These are phyloP conservation scores for Penicillium sp. DNA, from an alignment of 2,329 filamentous ascomycete species.

Conservation along the genomic window DNA sequence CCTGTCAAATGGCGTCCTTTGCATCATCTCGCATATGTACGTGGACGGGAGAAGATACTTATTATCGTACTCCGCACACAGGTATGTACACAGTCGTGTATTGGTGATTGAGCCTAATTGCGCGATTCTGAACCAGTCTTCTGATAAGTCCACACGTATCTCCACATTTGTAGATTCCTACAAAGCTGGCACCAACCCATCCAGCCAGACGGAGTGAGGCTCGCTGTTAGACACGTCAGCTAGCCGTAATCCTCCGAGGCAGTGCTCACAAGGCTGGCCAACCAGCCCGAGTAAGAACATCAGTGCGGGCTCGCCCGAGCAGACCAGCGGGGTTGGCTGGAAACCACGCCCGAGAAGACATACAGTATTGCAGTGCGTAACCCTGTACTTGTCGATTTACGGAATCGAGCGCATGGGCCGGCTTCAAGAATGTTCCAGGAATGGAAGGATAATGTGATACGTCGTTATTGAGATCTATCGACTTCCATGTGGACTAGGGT, in stretches of 20 bases:
- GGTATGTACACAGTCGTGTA: neutral
- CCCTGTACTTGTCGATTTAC: neutral
- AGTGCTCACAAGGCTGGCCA: conserved; percentile 3
- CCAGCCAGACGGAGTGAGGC: neutral
- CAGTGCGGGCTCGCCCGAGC: conserved; percentile 11
- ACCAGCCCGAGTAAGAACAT: neutral
- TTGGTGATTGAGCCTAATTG: neutral
- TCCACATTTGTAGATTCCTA: neutral
- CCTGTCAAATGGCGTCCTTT: conserved; percentile 1
- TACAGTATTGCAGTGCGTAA: neutral
- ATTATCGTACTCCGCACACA: neutral
- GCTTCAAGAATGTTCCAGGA: conserved; percentile 1
- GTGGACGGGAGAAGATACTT: too few species aligned
- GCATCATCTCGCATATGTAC: neutral
- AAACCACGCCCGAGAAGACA: neutral
- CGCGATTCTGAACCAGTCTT: neutral
- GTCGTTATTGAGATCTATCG: conserved; percentile 5
- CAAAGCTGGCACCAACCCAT: neutral
- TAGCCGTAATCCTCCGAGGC: conserved; percentile 4
- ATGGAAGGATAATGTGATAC: conserved; percentile 3
- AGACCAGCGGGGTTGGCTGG: conserved; percentile 1
- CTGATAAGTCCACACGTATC: neutral
- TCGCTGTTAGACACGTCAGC: conserved; percentile 18
- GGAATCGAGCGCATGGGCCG: neutral
- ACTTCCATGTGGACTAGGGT: conserved; percentile 11